Percentiles rank a stretch among this genome's conserved stretches.
phyloP scores from a whole-genome alignment of 345 rosid species.

The Acer yangbiense region DNA sequence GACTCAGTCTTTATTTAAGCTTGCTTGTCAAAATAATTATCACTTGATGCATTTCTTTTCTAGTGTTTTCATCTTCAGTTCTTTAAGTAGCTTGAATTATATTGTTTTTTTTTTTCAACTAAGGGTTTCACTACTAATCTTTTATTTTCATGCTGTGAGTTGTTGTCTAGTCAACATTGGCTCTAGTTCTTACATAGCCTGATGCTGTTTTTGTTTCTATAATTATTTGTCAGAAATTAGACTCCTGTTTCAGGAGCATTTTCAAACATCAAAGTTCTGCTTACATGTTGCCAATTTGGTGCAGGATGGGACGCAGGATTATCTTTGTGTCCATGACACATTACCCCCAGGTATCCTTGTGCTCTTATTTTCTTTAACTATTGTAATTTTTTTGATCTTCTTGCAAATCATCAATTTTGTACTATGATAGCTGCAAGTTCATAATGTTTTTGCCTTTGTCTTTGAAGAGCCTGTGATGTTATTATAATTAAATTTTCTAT shows the following conservation, averaged over 20 bases:
- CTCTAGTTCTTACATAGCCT: not conserved
- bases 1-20: not conserved
- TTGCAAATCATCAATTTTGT: not conserved
- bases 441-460: not conserved
- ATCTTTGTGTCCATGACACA: slow-evolving; percentile 81
- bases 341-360: slow-evolving; percentile 67
- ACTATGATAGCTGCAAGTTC: not conserved
- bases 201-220: not conserved
- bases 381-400: slow-evolving; percentile 4
- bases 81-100: not conserved
- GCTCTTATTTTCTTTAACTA: slow-evolving; percentile 10
- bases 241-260: slow-evolving; percentile 3
- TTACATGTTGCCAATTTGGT: slow-evolving; percentile 20
- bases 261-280: not conserved
- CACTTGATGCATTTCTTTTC: not conserved
- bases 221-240: slow-evolving; percentile 2
- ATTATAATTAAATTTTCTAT: not conserved
- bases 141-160: not conserved
- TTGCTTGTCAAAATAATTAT: not conserved
- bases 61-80: not conserved
- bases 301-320: slow-evolving; percentile 84
- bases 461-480: not conserved
- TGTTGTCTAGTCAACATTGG: not conserved
- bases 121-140: not conserved
- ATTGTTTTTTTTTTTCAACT: not conserved